These are phyloP conservation scores for Globisporangium lucens DNA, from an alignment of 352 stramenopile species.

Conservation along the genomic window DNA sequence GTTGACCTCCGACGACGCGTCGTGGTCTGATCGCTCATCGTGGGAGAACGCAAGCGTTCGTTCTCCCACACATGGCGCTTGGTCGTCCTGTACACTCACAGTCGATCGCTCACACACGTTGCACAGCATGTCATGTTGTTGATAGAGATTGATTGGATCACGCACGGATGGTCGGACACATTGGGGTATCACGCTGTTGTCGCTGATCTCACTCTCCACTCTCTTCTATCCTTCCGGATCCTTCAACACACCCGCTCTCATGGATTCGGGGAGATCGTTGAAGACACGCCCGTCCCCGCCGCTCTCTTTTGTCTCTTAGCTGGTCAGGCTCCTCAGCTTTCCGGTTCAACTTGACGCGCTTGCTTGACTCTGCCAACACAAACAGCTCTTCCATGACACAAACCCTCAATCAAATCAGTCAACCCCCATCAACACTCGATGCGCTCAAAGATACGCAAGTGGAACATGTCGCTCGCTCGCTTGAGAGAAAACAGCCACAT, in stretches of 20 bases:
- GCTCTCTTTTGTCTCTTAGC: not conserved
- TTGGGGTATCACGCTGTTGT: not conserved
- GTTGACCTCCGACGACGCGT: conserved; percentile 2
- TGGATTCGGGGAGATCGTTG: conserved; percentile 1
- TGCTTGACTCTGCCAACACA: not conserved
- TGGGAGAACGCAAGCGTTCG: not conserved
- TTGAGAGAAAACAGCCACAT: conserved; percentile 9
- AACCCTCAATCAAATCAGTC: not conserved
- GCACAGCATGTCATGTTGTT: not conserved
- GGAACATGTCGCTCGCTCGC: not conserved
- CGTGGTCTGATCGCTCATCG: conserved; percentile 9
- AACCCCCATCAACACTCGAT: not conserved
- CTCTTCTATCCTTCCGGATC: not conserved
- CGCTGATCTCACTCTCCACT: not conserved
- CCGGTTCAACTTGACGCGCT: not conserved
- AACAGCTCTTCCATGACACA: not conserved
- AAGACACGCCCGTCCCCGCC: conserved; percentile 1
- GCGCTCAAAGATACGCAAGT: conserved; percentile 3
- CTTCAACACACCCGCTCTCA: not conserved
- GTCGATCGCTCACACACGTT: not conserved
- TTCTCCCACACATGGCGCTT: too few relatives aligned
- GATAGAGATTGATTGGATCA: not conserved
- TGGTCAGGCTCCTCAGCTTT: not conserved
- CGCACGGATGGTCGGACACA: not conserved
- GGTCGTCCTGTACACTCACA: not conserved